These are phyloP conservation scores for Camptophora hylomeconis DNA, from an alignment of 2,329 filamentous ascomycete species.

Conservation along the genomic window DNA sequence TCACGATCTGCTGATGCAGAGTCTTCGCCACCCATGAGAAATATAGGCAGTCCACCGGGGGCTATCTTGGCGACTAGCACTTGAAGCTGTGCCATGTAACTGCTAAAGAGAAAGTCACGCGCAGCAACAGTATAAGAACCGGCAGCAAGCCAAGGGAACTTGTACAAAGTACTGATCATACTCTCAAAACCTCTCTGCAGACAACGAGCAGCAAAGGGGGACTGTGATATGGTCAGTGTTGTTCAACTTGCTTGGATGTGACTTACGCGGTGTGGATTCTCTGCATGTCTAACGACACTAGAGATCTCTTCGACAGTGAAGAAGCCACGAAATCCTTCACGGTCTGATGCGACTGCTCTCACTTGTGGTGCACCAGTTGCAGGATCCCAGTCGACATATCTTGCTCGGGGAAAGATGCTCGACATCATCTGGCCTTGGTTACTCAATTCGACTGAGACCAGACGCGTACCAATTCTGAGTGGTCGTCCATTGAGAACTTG, in stretches of 20 bases:
- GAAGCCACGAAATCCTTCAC: constrained; percentile 37
- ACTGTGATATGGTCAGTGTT: constrained; percentile 21
- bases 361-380: constrained; percentile 16
- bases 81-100: constrained; percentile 43
- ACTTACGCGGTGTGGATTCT: constrained; percentile 37
- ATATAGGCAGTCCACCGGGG: constrained; percentile 7
- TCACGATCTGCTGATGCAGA: too few relatives aligned
- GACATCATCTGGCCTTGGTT: constrained; percentile 36
- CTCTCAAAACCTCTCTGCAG: constrained; percentile 41
- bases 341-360: constrained; percentile 22
- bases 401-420: constrained; percentile 39
- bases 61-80: constrained; percentile 53
- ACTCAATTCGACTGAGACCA: constrained; percentile 33
- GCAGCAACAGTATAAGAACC: constrained; percentile 33
- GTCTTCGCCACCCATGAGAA: too few relatives aligned
- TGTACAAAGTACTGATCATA: constrained; percentile 38
- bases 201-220: constrained; percentile 35
- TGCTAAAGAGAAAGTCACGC: constrained; percentile 32
- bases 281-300: constrained; percentile 33
- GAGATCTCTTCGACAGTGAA: constrained; percentile 38
- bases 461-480: constrained; percentile 35
- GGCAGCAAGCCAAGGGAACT: constrained; percentile 39
- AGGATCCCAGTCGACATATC: constrained; percentile 33
- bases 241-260: constrained; percentile 1
- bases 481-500: constrained; percentile 22